Conservation (phyloP, 441 rosid genomes). For the Populus hybrid region DNA sequence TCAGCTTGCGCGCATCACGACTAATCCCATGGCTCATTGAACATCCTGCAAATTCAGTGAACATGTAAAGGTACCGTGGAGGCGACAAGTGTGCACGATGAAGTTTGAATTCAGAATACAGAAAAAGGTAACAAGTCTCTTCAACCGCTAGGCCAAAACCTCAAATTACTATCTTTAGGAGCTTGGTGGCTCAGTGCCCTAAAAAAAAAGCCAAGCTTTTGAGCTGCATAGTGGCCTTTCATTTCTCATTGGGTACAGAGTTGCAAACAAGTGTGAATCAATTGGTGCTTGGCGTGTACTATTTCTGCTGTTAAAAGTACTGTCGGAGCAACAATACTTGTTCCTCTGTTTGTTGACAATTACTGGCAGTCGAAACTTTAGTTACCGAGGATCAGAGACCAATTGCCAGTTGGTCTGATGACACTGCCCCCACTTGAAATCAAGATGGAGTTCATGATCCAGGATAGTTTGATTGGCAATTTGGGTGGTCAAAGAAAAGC, state of each 20-base stretch:
- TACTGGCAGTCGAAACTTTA: background rate
- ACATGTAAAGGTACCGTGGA: too few species aligned
- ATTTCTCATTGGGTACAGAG: background rate
- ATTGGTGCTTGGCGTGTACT: background rate
- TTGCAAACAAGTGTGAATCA: background rate
- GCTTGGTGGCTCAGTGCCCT: background rate
- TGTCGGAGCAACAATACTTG: background rate
- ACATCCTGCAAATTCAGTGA: too few species aligned
- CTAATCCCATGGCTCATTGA: too few species aligned
- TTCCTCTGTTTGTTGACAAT: background rate
- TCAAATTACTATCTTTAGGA: background rate
- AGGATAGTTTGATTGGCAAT: too few species aligned
- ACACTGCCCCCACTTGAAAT: too few species aligned
- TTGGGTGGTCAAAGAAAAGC: background rate
- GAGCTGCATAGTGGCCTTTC: background rate
- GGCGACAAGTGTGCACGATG: too few species aligned
- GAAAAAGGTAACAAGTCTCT: too few species aligned
- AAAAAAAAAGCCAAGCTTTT: background rate
- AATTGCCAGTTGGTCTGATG: too few species aligned
- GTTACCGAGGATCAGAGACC: background rate
- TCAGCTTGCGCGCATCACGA: too few species aligned
- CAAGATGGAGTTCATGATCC: too few species aligned
- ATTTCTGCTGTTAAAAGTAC: background rate
- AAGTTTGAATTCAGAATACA: too few species aligned
- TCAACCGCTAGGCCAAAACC: too few species aligned